Evolutionary conservation across 2,329 filamentous ascomycete genomes (phyloP), one percentile per base, ranked within the genome.

Genomic region (Fusarium xyrophilum): DNA sequence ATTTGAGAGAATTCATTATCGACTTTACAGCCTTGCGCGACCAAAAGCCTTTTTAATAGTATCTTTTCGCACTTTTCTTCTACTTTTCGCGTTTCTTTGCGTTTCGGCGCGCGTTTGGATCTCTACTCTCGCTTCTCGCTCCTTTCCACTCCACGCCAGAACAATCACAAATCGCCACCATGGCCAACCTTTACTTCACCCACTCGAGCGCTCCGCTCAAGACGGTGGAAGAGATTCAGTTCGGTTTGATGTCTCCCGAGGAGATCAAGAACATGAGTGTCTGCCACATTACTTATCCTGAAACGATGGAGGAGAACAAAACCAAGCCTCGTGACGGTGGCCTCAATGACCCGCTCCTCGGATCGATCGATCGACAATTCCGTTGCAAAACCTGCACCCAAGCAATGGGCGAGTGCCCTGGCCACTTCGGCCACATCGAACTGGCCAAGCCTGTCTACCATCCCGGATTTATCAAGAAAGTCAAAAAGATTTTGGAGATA

Each of bases 201-300:
- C 93, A 93, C 82, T 97, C 93, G 79, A 94, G 92, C 87, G 94
- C 92, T 88, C 94, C 94, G 81, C 87, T 98, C 87, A 95, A 96
- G 86, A 97, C 92, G 72, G 94, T 99, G 76, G 91, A 97, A 86
- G 96, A 99, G 86, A 97, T 99, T 76, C 96, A 99, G 85, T 99
- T 99, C 79, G 96, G 96, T 78, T 88, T 99, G 78, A 88, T 99
- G 81, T 97, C 96, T 36, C 96, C 96, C 28, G 96, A 99, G 80
- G 96, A 99, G 84, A 97, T 98, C 82, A 98, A 99, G 85, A 94
- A 91, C 76, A 96, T 98, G 93, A 97, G 94, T 82, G 95, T 98
- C 69, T 92, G 90, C 74, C 93, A 97, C 79, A 95, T 99, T 79
- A 88, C 96, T 79, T 98, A 97, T 78, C 94, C 96, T n/a, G 96